Evolutionary conservation across 2,329 filamentous ascomycete genomes (phyloP).

Genomic region (Alternaria solani): DNA sequence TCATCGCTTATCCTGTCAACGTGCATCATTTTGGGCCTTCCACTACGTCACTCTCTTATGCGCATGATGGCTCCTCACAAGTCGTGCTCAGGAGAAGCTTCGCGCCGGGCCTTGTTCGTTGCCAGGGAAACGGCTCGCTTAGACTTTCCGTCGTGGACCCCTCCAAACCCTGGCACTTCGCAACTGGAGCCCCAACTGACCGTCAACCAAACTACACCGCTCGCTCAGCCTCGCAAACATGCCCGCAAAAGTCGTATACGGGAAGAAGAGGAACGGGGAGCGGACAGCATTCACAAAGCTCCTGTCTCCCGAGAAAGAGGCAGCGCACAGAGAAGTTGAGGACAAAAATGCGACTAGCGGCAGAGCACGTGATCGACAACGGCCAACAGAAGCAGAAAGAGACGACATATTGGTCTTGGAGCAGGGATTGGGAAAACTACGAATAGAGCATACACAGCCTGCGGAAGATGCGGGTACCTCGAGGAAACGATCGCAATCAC

Average conservation of each 20-base stretch:
- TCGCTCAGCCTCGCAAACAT: constrained; percentile 22
- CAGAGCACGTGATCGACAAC: constrained; percentile 8
- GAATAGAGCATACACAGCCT: not conserved
- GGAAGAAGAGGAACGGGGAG: constrained; percentile 35
- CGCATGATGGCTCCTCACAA: not conserved
- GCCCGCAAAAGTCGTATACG: constrained; percentile 36
- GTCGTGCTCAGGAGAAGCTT: not conserved
- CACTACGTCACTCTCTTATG: not conserved
- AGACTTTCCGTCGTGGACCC: constrained; percentile 14
- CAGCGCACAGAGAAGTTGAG: constrained; percentile 1
- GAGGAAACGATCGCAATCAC: constrained; percentile 19
- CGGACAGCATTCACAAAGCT: constrained; percentile 39
- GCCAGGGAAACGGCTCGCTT: constrained; percentile 16
- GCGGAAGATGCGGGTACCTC: constrained; percentile 5
- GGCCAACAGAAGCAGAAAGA: constrained; percentile 8
- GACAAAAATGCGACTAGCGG: constrained; percentile 6
- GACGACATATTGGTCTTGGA: constrained; percentile 12
- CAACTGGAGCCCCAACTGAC: constrained; percentile 6
- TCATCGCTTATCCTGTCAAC: not conserved
- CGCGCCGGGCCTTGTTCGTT: not conserved
- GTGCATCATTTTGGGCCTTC: not conserved
- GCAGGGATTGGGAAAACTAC: constrained; percentile 14
- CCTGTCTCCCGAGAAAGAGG: constrained; percentile 38
- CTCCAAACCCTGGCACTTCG: constrained; percentile 7
- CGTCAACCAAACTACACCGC: not conserved